Conservation (phyloP, 768 basidiomycete species). For the Auricularia cornea region DNA sequence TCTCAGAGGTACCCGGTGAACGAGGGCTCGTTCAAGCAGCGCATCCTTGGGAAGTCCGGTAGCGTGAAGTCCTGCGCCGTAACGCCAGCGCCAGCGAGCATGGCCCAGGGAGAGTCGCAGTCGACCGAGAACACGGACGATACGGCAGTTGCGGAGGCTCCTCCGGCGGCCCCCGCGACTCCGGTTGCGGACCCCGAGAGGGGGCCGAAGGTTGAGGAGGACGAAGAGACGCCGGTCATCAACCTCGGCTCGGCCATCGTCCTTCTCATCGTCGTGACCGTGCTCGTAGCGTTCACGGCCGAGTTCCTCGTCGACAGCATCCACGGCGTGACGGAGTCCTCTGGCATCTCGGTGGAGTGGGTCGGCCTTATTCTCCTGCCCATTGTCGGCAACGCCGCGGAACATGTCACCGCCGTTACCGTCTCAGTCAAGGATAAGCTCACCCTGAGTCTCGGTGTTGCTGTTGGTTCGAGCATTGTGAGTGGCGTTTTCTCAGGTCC, state of each 20-base stretch:
- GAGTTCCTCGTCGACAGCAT: conserved; percentile 76
- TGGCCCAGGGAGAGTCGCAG: too few species aligned
- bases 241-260: conserved; percentile 50
- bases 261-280: conserved; percentile 51
- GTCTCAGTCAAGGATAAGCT: conserved; percentile 88
- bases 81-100: too few species aligned
- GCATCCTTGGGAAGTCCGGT: background rate
- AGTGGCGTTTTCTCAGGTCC: conserved; percentile 19
- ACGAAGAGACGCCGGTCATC: conserved; percentile 47
- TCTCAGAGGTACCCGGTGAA: conserved; percentile 17
- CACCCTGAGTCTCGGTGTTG: conserved; percentile 78
- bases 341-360: conserved; percentile 65
- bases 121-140: background rate
- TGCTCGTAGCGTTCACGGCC: conserved; percentile 55
- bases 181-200: background rate
- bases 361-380: conserved; percentile 87
- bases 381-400: conserved; percentile 86
- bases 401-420: conserved; percentile 86
- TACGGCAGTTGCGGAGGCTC: background rate
- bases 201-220: conserved; percentile 22
- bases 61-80: too few species aligned
- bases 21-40: background rate
- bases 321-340: conserved; percentile 51
- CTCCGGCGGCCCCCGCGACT: background rate
- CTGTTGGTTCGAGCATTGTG: conserved; percentile 80